Percentiles rank a stretch among this genome's conserved stretches.
Evolutionary conservation across 768 basidiomycete genomes (phyloP).

Genomic region (Roridomyces roridus): DNA sequence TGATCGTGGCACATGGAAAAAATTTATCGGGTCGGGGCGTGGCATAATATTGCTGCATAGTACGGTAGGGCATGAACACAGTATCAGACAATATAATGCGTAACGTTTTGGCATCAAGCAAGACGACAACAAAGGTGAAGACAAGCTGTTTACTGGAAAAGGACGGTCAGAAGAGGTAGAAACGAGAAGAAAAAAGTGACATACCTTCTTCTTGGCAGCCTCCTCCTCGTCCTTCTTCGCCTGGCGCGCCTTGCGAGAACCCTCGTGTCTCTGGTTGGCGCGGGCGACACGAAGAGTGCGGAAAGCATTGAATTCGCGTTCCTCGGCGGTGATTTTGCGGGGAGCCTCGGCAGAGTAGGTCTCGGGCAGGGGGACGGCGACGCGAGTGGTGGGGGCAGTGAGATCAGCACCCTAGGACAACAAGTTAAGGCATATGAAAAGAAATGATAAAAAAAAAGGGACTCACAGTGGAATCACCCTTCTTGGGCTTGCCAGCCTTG

Average conservation of each 20-base stretch:
- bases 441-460: conserved; percentile 8
- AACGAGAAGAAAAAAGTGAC: conserved; percentile 21
- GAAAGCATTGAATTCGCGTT: conserved; percentile 90
- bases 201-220: conserved; percentile 82
- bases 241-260: conserved; percentile 84
- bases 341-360: conserved; percentile 78
- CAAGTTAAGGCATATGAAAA: conserved; percentile 5
- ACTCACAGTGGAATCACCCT: conserved; percentile 90
- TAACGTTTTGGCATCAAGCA: conserved; percentile 45
- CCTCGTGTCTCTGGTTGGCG: conserved; percentile 83
- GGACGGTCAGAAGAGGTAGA: conserved; percentile 24
- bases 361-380: conserved; percentile 68
- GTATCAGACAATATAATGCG: conserved; percentile 33
- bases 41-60: conserved; percentile 43
- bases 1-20: no score
- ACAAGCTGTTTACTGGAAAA: conserved; percentile 23
- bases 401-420: conserved; percentile 78
- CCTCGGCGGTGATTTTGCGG: conserved; percentile 90
- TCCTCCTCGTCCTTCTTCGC: conserved; percentile 95
- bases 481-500: conserved; percentile 94
- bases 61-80: conserved; percentile 33
- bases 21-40: neutral
- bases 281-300: conserved; percentile 85
- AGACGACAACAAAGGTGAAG: conserved; percentile 32
- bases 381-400: conserved; percentile 75